Evolutionary conservation across 2,329 filamentous ascomycete species (phyloP).

Genomic region (Penicillium corylophilum): DNA sequence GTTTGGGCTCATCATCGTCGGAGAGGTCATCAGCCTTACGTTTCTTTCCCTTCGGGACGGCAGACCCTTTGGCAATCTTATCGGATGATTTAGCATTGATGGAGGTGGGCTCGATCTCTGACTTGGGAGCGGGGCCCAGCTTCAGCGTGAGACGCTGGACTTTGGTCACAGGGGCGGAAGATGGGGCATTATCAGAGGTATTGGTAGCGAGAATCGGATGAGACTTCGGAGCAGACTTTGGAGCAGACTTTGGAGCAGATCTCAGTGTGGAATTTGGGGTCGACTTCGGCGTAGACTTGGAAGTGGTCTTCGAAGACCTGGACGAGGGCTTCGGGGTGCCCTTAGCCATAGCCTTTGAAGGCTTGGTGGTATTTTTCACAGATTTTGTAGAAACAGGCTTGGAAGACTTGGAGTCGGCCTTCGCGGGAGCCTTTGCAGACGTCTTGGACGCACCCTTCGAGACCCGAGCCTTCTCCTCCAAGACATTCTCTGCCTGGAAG

Average conservation of each 20-base stretch:
- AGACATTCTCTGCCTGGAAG: slow-evolving; percentile 14
- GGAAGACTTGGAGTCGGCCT: background rate
- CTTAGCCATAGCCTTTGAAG: background rate
- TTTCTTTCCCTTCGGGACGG: background rate
- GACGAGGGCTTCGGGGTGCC: background rate
- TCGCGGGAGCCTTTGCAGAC: background rate
- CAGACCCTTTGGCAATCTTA: background rate
- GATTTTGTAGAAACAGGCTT: background rate
- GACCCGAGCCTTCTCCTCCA: slow-evolving; percentile 9
- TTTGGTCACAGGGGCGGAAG: slow-evolving; percentile 1
- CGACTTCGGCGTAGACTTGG: background rate
- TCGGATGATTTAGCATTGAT: background rate
- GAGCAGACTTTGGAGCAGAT: background rate
- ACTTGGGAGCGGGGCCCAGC: slow-evolving; percentile 11
- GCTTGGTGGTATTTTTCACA: background rate
- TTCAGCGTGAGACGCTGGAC: slow-evolving; percentile 15
- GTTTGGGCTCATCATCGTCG: background rate
- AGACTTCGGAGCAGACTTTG: background rate
- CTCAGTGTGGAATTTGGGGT: background rate
- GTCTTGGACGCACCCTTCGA: background rate
- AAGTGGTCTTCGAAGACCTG: background rate
- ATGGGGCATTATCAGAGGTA: background rate
- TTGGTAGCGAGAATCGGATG: background rate
- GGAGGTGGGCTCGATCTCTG: background rate
- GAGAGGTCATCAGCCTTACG: slow-evolving; percentile 1